These are phyloP conservation scores for Stereocaulon alpinum DNA, from an alignment of 495 filamentous ascomycete species.

Conservation along the genomic window DNA sequence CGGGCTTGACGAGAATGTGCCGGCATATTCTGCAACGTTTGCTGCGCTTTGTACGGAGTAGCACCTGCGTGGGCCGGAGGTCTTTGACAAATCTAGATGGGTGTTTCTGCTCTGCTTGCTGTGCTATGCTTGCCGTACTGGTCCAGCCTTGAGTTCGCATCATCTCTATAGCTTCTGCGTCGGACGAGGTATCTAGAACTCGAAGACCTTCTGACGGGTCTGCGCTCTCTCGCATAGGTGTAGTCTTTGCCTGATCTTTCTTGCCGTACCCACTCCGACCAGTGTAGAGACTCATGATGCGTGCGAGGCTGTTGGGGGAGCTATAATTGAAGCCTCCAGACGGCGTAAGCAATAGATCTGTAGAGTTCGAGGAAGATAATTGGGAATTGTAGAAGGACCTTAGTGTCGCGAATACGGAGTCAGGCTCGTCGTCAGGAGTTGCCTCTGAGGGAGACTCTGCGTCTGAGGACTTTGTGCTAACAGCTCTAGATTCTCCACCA, in stretches of 20 bases:
- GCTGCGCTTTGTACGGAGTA: conserved; percentile 80
- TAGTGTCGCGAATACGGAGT: conserved; percentile 41
- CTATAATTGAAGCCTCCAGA: conserved; percentile 53
- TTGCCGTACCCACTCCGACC: conserved; percentile 48
- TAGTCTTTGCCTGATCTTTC: conserved; percentile 55
- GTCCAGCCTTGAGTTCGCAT: conserved; percentile 43
- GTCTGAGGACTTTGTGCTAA: conserved; percentile 15
- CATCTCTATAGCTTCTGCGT: conserved; percentile 35
- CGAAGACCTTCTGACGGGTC: conserved; percentile 58
- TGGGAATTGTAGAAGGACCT: conserved; percentile 67
- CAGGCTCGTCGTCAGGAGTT: conserved; percentile 32
- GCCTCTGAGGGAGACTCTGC: neutral
- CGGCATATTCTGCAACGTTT: conserved; percentile 89
- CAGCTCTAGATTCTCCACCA: conserved; percentile 17
- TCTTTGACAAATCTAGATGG: conserved; percentile 48
- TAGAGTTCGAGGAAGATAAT: conserved; percentile 46
- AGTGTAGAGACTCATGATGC: conserved; percentile 88
- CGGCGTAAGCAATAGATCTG: conserved; percentile 38
- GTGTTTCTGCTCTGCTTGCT: conserved; percentile 39
- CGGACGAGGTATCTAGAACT: conserved; percentile 40
- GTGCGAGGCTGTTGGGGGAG: conserved; percentile 69
- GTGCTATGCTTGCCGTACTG: conserved; percentile 39
- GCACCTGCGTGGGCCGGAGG: conserved; percentile 66
- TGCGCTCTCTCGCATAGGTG: conserved; percentile 68
- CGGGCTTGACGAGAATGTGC: conserved; percentile 92